phyloP scores from a whole-genome alignment of 192 early-diverging fungal species.

The Cetraspora pellucida region DNA sequence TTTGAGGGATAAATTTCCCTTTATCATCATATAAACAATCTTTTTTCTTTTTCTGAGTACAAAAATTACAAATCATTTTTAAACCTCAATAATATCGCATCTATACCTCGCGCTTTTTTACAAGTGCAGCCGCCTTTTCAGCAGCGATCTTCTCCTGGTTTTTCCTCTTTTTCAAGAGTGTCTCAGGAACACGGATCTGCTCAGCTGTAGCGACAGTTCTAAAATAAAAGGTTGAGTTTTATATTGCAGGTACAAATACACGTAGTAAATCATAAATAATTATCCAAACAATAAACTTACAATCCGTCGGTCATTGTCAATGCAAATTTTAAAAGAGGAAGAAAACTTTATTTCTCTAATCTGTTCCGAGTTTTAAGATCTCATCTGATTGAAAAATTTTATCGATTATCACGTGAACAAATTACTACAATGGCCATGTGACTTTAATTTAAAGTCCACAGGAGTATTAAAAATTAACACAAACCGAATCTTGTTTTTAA shows the following conservation, averaged over 20 bases:
- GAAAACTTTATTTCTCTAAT: no score
- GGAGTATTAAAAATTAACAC: no score
- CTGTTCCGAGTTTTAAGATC: no score
- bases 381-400: no score
- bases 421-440: no score
- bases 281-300: neutral
- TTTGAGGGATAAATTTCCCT: conserved; percentile 44
- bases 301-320: conserved; percentile 19
- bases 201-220: conserved; percentile 63
- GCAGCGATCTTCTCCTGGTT: conserved; percentile 71
- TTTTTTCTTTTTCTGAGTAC: conserved; percentile 14
- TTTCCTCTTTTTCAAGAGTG: conserved; percentile 86
- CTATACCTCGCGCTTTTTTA: conserved; percentile 56
- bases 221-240: conserved; percentile 28
- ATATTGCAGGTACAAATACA: neutral
- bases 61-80: conserved; percentile 7
- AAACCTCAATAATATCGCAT: neutral
- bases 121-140: conserved; percentile 57
- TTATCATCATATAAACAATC: conserved; percentile 47
- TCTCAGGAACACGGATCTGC: conserved; percentile 83
- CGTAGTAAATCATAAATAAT: neutral
- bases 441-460: no score
- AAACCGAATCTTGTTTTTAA: no score
- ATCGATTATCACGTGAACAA: no score
- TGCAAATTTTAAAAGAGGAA: no score